Conservation (phyloP, 352 stramenopile genomes). For the Phytophthora hybrid region DNA sequence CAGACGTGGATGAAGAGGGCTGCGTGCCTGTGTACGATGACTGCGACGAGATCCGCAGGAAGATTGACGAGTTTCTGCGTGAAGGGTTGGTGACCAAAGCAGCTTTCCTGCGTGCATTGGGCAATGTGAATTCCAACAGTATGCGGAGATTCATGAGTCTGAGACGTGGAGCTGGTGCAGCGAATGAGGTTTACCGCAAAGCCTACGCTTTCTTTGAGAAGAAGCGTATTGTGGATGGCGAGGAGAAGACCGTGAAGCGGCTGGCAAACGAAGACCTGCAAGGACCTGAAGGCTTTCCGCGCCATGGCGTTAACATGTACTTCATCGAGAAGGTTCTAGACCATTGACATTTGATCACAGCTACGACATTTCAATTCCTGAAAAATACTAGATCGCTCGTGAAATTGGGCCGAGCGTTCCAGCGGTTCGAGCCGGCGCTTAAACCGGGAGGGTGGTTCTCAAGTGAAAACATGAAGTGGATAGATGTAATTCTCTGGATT, state of each 20-base stretch:
- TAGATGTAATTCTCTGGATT: no score
- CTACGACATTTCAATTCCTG: no score
- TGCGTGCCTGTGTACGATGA: constrained; percentile 1
- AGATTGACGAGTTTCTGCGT: not conserved
- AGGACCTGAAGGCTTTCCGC: not conserved
- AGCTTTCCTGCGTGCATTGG: not conserved
- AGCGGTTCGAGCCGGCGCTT: no score
- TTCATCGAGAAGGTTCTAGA: not conserved
- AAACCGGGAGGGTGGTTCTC: no score
- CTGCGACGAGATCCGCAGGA: not conserved
- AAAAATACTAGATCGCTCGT: no score
- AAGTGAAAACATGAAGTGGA: no score
- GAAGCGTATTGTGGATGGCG: not conserved
- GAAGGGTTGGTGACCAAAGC: not conserved
- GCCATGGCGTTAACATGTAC: not conserved
- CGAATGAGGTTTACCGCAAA: constrained; percentile 2
- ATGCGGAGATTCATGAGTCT: constrained; percentile 3
- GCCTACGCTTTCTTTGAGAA: constrained; percentile 1
- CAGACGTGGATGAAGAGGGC: not conserved
- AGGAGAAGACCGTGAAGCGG: not conserved
- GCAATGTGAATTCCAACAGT: constrained; percentile 6
- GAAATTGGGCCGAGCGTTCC: no score
- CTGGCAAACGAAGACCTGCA: constrained; percentile 1
- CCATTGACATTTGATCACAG: not conserved
- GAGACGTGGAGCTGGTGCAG: not conserved